Evolutionary conservation across 768 basidiomycete species (phyloP), one percentile per base, ranked within the genome.

Genomic region (Chiua virens): DNA sequence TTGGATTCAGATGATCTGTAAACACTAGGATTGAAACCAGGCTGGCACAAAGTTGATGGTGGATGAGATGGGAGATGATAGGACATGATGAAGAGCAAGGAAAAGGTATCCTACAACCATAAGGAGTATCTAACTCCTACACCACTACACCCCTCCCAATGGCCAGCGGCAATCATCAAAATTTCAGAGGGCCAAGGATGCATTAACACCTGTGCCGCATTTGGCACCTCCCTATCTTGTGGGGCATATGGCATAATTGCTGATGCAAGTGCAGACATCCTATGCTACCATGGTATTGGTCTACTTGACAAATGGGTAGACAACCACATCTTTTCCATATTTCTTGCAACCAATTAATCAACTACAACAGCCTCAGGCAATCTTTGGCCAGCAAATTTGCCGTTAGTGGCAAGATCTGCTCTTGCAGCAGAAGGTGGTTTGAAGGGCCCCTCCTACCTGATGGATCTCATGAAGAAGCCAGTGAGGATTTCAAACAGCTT

Each of bases 261-360:
- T 10, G 60, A 62, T 36, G 46, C 50, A 2, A 49, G 14, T 3
- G 27, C 52, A 0, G 45, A 56, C 10, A 53, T 53, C 4, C 20
- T 49, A 15, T 11, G 51, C 0, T 15, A 4, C 14, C 22, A 21
- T 0, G 48, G 56, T 0, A 39, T 50, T 1, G 49, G 56, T 0
- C 49, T 45, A 1, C 27, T 57, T n/a, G n/a, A n/a, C n/a, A n/a
- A n/a, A n/a, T n/a, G n/a, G n/a, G n/a, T n/a, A n/a, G n/a, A n/a
- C n/a, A 0, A 48, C 13, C 52, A 51, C n/a, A 39, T 51, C 28
- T 45, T 59, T 50, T 52, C 22, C 3, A 48, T 53, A 47, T 58
- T 20, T 20, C 9, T 6, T 14, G 11, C 4, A 3, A 4, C 1
- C 30, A 30, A 3, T 11, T 43, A 8, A 18, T 4, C n/a, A 7